These are phyloP conservation scores for Exserohilum turcica DNA, from an alignment of 2,329 filamentous ascomycete genomes.

Conservation along the genomic window DNA sequence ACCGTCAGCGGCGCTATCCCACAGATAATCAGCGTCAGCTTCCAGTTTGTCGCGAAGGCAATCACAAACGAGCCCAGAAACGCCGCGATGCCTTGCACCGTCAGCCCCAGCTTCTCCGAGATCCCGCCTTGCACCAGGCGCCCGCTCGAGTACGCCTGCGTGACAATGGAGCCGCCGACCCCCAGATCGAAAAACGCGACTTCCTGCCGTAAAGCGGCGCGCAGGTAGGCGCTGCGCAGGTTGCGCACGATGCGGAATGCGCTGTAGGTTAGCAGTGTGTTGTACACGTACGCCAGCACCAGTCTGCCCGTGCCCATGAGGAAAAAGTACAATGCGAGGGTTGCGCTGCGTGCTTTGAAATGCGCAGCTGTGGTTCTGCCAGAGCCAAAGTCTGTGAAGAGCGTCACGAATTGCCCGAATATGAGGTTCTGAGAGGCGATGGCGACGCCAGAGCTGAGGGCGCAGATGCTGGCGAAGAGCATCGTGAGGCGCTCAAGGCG, in stretches of 20 bases:
- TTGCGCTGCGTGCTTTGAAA: conserved; percentile 1
- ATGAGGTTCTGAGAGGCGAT: conserved; percentile 20
- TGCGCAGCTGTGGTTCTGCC: conserved; percentile 5
- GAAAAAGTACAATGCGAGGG: conserved; percentile 17
- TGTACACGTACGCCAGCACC: conserved; percentile 17
- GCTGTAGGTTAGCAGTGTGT: conserved; percentile 15
- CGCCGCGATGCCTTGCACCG: conserved; percentile 44
- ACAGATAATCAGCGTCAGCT: conserved; percentile 74
- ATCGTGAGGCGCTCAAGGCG: conserved; percentile 5
- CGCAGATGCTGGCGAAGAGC: conserved; percentile 13
- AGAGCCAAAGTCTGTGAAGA: conserved; percentile 14
- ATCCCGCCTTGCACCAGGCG: conserved; percentile 13
- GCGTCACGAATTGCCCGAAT: conserved; percentile 18
- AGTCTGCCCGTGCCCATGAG: conserved; percentile 16
- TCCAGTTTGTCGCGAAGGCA: conserved; percentile 88
- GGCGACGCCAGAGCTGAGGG: conserved; percentile 15
- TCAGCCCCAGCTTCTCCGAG: conserved; percentile 46
- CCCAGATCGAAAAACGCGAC: conserved; percentile 32
- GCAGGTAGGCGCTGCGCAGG: conserved; percentile 16
- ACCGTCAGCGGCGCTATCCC: not conserved
- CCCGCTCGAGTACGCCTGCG: conserved; percentile 12
- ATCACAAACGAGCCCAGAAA: conserved; percentile 90
- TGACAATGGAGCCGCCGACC: conserved; percentile 22
- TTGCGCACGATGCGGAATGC: conserved; percentile 18
- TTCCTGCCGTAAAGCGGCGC: conserved; percentile 28